Evolutionary conservation across 805 yeast genomes (phyloP), one percentile per base, ranked within the genome.

Genomic region (Candida anglica): DNA sequence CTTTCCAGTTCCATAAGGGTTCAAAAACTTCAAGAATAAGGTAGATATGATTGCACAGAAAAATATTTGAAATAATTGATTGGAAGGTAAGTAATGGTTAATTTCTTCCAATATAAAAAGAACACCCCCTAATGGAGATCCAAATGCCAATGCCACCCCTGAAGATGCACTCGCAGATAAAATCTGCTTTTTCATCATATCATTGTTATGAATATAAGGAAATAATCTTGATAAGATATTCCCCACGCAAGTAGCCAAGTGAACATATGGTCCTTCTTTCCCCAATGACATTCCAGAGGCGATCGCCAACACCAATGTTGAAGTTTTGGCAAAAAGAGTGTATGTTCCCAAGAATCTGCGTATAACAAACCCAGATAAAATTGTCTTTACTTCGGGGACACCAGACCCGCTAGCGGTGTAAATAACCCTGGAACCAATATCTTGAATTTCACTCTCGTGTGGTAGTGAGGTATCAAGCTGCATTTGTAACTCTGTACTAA

Each of bases 251-350:
- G 80, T 62, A 0, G 81, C 77, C 30, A 76, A 59, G 49, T 76
- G 82, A 15, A 76, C 82, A 45, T 66, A 76, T 0, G 82, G 82
- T 3, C 82, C 82, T 38, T 76, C 82, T 49, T 76, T 76, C 1
- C 82, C 82, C 7, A 76, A 52, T 9, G 73, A 53, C 58, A 76
- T 58, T 2, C 82, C 82, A 0, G 79, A 72, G 0, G 80, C 75
- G 24, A 76, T 73, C 3, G 79, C 72, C 23, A 75, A 60, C 2
- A 75, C 58, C 17, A 76, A 52, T 0, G 76, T 73, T 2, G 60
- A 38, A 0, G 77, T 59, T 47, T 76, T 76, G 38, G 71, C 57
- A 16, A 75, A 25, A 6, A 76, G 57, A 0, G 82, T 74, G 41
- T 69, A 66, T 2, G 71, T 53, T 4, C 82, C 81, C 23, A 76